Evolutionary conservation across 2,329 filamentous ascomycete species (phyloP), one percentile per base, ranked within the genome.

Genomic region (Diaporthe amygdali): DNA sequence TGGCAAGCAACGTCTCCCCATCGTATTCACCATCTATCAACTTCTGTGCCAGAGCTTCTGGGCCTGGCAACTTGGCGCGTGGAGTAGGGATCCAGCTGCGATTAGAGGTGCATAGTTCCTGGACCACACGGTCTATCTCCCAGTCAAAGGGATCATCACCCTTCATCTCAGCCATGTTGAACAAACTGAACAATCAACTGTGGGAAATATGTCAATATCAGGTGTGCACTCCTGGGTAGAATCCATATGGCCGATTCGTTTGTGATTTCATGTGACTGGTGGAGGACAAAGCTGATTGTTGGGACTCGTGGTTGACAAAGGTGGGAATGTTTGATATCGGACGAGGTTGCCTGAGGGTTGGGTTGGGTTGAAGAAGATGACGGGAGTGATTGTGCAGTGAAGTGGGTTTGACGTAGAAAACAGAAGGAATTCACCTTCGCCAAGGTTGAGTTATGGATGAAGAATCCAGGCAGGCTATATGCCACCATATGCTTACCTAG

Each of bases 71-170:
- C 70, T 79, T 80, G 20, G 76, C 74, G 22, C 74, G 73, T 32
- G 77, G 80, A 59, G 81, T 80, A 68, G 78, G 77, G 49, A 74
- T 75, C 87, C 87, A 89, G 12, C 88, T 85, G 59, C 84, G 83
- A 4, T 84, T 77, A 2, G 83, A 76, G 27, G 87, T 84, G 77
- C 91, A 94, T 4, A 97, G 84, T 76, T 92, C 90, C 20, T 84
- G 79, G 12, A 93, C 87, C 14, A 97, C 89, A 44, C 90, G 86
- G 46, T 92, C 89, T 39, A 91, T 85, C 44, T 88, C 87, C 94
- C 94, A 97, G 68, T 87, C 77, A 79, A 91, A 92, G n/a, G 94
- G 94, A 81, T 97, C 94, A 69, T 81, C 78, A 20, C 80, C 79
- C 59, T 80, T 80, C 66, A 72, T 73, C 32, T 73, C 67, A 37